Evolutionary conservation across 139 green algal species (phyloP).

Genomic region (Mesotaenium endlicherianum): DNA sequence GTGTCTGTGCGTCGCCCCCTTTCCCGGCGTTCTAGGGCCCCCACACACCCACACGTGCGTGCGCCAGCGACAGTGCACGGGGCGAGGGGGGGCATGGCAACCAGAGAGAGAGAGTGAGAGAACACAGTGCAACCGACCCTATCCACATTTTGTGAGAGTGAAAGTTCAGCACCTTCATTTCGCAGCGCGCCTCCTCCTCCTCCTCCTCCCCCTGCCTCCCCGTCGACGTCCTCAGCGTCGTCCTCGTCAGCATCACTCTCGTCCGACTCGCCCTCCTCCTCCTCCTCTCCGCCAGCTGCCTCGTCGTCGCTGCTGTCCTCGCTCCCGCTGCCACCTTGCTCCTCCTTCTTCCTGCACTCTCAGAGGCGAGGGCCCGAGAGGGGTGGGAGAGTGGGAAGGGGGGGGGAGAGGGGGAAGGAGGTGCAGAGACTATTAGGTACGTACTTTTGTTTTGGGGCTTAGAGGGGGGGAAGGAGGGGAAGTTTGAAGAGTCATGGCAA

Average conservation of each 20-base stretch:
- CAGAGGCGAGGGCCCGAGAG: too few species aligned
- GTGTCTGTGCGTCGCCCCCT: background rate
- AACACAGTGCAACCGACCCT: background rate
- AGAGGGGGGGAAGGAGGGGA: background rate
- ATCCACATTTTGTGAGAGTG: background rate
- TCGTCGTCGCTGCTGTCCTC: too few species aligned
- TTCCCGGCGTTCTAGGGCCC: background rate
- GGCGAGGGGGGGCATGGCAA: background rate
- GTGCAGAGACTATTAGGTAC: background rate
- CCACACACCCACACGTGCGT: background rate
- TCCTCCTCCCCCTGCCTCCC: background rate
- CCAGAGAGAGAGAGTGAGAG: background rate
- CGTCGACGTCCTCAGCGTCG: background rate
- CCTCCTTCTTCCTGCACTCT: background rate
- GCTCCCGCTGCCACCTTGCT: background rate
- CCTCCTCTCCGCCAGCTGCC: too few species aligned
- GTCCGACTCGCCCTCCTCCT: background rate
- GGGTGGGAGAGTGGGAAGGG: background rate
- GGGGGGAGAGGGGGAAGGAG: background rate
- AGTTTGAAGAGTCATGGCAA: background rate
- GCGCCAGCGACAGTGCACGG: background rate
- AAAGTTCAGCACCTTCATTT: background rate
- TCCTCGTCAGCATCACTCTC: background rate
- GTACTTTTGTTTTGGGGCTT: background rate
- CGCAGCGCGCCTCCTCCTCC: too few species aligned